Evolutionary conservation across 768 basidiomycete genomes (phyloP).

Genomic region (Xerocomellus chrysenteron): DNA sequence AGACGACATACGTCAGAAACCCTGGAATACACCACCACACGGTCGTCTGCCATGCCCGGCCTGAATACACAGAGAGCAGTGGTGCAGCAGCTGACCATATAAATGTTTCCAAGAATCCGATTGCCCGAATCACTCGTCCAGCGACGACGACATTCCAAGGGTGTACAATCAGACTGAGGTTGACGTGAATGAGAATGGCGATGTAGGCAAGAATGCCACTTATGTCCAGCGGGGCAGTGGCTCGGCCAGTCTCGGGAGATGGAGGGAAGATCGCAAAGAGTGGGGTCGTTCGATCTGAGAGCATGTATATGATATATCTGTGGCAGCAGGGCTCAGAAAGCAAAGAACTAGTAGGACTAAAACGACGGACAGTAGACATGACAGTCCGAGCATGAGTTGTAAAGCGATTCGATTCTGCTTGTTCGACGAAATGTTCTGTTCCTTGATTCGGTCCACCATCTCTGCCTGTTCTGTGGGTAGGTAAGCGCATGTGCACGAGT

Average conservation of each 20-base stretch:
- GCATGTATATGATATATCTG: slow-evolving; percentile 51
- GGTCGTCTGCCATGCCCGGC: slow-evolving; percentile 51
- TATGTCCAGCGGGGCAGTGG: slow-evolving; percentile 40
- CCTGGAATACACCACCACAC: slow-evolving; percentile 53
- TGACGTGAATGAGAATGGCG: slow-evolving; percentile 50
- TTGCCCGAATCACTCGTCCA: slow-evolving; percentile 29
- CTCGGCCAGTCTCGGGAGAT: slow-evolving; percentile 3
- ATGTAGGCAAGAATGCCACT: slow-evolving; percentile 47
- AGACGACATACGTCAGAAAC: slow-evolving; percentile 43
- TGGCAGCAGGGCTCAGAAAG: slow-evolving; percentile 6
- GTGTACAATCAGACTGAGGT: slow-evolving; percentile 45
- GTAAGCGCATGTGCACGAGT: background rate
- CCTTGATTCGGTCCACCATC: slow-evolving; percentile 48
- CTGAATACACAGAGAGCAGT: slow-evolving; percentile 46
- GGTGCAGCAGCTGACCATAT: slow-evolving; percentile 48
- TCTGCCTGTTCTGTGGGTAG: slow-evolving; percentile 56
- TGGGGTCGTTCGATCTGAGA: slow-evolving; percentile 47
- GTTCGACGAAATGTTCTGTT: slow-evolving; percentile 44
- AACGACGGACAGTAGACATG: slow-evolving; percentile 45
- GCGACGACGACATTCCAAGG: slow-evolving; percentile 33
- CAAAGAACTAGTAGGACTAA: background rate
- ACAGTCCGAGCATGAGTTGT: slow-evolving; percentile 43
- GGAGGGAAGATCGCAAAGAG: slow-evolving; percentile 45
- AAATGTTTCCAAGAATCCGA: slow-evolving; percentile 33
- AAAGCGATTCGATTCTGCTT: slow-evolving; percentile 40